Percentiles rank a stretch among this genome's conserved stretches.
phyloP scores from a whole-genome alignment of 2,329 filamentous ascomycete species.

The Periconia sp. region DNA sequence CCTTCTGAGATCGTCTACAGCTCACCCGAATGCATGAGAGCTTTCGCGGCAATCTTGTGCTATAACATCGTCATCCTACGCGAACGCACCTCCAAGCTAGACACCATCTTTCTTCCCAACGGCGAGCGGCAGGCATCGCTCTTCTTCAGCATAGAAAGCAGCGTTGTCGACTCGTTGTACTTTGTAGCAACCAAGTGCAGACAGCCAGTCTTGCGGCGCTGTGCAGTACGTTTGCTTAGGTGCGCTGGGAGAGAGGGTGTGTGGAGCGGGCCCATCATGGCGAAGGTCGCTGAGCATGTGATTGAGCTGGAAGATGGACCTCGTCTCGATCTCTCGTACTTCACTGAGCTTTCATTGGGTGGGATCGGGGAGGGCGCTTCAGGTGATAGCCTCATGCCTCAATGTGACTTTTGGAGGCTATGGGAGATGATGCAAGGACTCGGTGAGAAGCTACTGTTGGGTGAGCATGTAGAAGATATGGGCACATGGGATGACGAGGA shows the following conservation, averaged over 20 bases:
- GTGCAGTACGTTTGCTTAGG: slow-evolving; percentile 4
- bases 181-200: slow-evolving; percentile 5
- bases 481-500: background rate
- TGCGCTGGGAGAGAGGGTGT: slow-evolving; percentile 10
- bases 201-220: background rate
- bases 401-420: background rate
- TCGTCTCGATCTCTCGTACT: background rate
- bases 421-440: background rate
- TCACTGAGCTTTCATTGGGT: background rate
- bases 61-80: background rate
- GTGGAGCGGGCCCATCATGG: slow-evolving; percentile 9
- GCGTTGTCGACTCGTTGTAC: slow-evolving; percentile 5
- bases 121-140: background rate
- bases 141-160: slow-evolving; percentile 6
- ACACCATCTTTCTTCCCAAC: background rate
- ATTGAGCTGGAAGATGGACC: background rate
- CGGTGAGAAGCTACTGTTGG: background rate
- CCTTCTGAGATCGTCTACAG: background rate
- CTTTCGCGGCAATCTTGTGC: background rate
- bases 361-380: background rate
- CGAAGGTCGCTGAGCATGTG: slow-evolving; percentile 1
- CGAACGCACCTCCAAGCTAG: background rate
- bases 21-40: background rate
- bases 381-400: too few species aligned
- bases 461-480: background rate